Percentiles rank a stretch among this genome's conserved stretches.
phyloP scores from a whole-genome alignment of 306 rosid species.

The Geum urbanum region DNA sequence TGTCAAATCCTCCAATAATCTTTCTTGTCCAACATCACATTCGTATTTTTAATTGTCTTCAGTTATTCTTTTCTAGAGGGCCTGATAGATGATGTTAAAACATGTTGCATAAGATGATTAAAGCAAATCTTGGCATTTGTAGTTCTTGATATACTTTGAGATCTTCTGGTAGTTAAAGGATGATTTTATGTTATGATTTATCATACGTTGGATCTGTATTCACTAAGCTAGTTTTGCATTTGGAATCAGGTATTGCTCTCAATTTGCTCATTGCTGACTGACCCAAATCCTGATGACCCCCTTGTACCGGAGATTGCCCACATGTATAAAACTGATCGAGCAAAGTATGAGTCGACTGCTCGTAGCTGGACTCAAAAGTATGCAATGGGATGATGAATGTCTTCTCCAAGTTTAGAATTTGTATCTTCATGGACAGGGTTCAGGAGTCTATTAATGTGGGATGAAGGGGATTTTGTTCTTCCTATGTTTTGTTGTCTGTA shows the following conservation, averaged over 20 bases:
- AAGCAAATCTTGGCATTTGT: not conserved
- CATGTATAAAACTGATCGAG: slow-evolving; percentile 65
- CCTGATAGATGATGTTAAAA: too few relatives aligned
- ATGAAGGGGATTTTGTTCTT: slow-evolving; percentile 10
- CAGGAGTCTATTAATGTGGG: not conserved
- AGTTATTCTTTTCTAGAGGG: too few relatives aligned
- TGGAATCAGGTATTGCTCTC: slow-evolving; percentile 58
- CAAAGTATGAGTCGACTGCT: slow-evolving; percentile 67
- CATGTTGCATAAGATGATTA: not conserved
- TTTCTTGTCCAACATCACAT: too few relatives aligned
- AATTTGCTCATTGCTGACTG: slow-evolving; percentile 73
- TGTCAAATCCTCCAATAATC: too few relatives aligned
- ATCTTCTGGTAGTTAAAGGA: not conserved
- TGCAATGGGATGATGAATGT: slow-evolving; percentile 54
- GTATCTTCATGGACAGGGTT: slow-evolving; percentile 1
- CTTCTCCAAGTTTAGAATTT: not conserved
- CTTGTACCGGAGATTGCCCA: slow-evolving; percentile 78
- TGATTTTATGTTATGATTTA: not conserved
- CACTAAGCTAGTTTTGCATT: not conserved
- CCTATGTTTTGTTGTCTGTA: not conserved
- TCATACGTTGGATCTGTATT: not conserved
- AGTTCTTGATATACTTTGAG: not conserved
- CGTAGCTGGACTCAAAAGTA: slow-evolving; percentile 84
- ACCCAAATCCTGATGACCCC: slow-evolving; percentile 79
- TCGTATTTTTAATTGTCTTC: too few relatives aligned